Evolutionary conservation across 1,139 yeast genomes (phyloP), one percentile per base, ranked within the genome.

Genomic region (Saccharomycopsis phalli): DNA sequence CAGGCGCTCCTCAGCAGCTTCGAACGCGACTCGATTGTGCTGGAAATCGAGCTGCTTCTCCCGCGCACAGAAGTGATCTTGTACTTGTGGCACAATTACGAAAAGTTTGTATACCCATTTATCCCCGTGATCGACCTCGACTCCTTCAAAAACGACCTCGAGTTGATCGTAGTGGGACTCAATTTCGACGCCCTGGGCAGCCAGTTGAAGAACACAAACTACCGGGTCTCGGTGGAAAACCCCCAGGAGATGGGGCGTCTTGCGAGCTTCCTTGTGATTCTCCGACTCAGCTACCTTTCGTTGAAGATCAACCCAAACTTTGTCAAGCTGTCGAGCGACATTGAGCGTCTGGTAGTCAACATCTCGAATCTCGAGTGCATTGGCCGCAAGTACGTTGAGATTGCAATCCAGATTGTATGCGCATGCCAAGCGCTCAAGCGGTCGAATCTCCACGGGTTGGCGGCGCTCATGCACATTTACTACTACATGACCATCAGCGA

Each of bases 101-200:
- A 34, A 26, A 37, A 37, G 17, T 40, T 25, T 28, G 18, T 43
- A 11, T 36, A 40, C 25, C 47, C 44, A 16, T 43, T 43, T 27
- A 20, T 37, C 4, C 44, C 44, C 4, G 23, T 37, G 11, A 11
- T 40, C 10, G 44, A 40, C 35, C 30, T 43, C 14, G 16, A 18
- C 14, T 19, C 26, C 5, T 36, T 37, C 13, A 40, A 40, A 28
- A 34, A 26, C 19, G 41, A 40, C 13, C 21, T 43, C 13, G 44
- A 37, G 26, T 17, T 31, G 2, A 29, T 36, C 17, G 19, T 43
- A 4, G 23, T 30, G 10, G 44, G 47, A 7, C 19, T 43, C 14
- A 34, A 35, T 14, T 33, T 43, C 21, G 25, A 22, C 18, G 21
- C 34, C 10, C 14, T 3, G 26, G 20, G 18, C 18, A 22, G 20